Evolutionary conservation across 495 filamentous ascomycete species (phyloP).

Genomic region (Halenospora varia): DNA sequence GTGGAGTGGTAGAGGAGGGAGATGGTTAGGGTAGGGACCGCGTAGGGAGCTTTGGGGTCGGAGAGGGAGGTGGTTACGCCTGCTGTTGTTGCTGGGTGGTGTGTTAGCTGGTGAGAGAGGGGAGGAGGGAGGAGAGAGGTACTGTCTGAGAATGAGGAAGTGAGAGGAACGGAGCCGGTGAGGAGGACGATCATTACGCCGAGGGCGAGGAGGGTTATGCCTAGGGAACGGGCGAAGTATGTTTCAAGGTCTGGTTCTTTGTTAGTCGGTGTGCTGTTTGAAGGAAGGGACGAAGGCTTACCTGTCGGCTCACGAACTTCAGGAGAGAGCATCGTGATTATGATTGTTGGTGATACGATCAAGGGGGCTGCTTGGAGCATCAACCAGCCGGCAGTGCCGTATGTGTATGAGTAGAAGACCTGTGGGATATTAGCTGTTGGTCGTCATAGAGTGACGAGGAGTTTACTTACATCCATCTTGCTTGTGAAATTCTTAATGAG

Average conservation of each 20-base stretch:
- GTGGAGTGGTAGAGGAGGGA: conserved; percentile 61
- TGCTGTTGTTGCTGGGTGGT: conserved; percentile 8
- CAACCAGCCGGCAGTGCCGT: conserved; percentile 59
- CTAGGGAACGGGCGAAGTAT: conserved; percentile 70
- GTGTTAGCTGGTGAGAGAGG: neutral
- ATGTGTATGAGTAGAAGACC: conserved; percentile 65
- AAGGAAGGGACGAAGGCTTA: conserved; percentile 31
- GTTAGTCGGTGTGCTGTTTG: neutral
- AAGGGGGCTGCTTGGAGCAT: conserved; percentile 61
- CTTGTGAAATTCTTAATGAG: neutral
- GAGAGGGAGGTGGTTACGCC: conserved; percentile 38
- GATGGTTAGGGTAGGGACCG: conserved; percentile 61
- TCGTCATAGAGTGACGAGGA: neutral
- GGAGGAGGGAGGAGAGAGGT: too few species aligned
- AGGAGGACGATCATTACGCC: conserved; percentile 62
- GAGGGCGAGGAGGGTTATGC: conserved; percentile 62
- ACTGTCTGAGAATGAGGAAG: conserved; percentile 32
- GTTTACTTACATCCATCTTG: conserved; percentile 16
- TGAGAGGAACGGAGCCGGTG: conserved; percentile 72
- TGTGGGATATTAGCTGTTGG: conserved; percentile 23
- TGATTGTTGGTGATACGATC: conserved; percentile 60
- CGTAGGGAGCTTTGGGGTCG: conserved; percentile 61
- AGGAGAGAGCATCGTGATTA: conserved; percentile 56
- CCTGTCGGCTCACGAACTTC: conserved; percentile 52
- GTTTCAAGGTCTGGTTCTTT: conserved; percentile 53